A percentile compares a stretch with the other conserved stretches of the same genome.
These are phyloP conservation scores for Pyrenopolyporus hunteri DNA, from an alignment of 495 filamentous ascomycete species.

Conservation along the genomic window DNA sequence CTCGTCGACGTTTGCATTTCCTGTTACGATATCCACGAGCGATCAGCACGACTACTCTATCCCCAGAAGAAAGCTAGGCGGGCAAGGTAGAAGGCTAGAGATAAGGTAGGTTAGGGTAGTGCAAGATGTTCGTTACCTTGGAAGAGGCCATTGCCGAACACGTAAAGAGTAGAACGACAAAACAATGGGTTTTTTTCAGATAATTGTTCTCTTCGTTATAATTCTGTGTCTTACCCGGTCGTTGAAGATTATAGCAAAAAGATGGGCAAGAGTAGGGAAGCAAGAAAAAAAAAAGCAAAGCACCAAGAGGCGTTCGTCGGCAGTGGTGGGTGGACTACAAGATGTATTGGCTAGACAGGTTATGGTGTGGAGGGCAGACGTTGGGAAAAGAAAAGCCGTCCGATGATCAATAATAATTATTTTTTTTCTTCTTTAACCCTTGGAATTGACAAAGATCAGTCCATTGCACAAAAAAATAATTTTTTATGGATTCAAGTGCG, in stretches of 20 bases:
- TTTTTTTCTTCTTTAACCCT: conserved; percentile 34
- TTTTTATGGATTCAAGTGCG: conserved; percentile 36
- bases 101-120: conserved; percentile 19
- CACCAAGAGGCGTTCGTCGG: conserved; percentile 36
- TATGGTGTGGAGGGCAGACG: conserved; percentile 26
- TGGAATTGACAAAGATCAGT: conserved; percentile 35
- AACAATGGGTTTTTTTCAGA: conserved; percentile 28
- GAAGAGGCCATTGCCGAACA: conserved; percentile 59
- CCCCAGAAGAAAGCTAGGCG: conserved; percentile 38
- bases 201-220: conserved; percentile 19
- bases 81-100: conserved; percentile 35
- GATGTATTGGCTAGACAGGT: conserved; percentile 29
- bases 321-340: conserved; percentile 37
- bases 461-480: conserved; percentile 38
- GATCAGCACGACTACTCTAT: conserved; percentile 47
- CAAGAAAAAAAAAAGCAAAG: conserved; percentile 43
- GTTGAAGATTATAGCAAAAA: conserved; percentile 33
- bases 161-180: conserved; percentile 40
- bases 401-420: conserved; percentile 28
- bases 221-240: conserved; percentile 30
- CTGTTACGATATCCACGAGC: conserved; percentile 43
- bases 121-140: conserved; percentile 49
- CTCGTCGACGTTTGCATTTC: conserved; percentile 57
- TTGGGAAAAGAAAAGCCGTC: conserved; percentile 36
- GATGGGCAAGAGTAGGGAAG: conserved; percentile 32